phyloP scores from a whole-genome alignment of 805 yeast species.

The Saturnispora serradocipensis region DNA sequence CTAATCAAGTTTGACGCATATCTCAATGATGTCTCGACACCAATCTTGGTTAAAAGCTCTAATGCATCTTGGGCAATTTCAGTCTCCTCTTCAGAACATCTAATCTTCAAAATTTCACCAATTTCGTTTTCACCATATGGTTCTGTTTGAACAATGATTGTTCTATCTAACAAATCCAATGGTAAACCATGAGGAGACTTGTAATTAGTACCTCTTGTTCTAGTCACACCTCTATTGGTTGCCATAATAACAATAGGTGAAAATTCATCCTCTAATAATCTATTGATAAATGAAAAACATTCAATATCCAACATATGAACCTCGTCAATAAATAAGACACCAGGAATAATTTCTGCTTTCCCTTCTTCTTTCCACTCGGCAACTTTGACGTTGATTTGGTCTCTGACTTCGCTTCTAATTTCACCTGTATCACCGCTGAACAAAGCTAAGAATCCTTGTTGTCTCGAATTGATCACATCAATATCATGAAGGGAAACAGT shows the following conservation, averaged over 20 bases:
- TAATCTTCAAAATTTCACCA: slow-evolving; percentile 67
- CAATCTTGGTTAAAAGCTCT: slow-evolving; percentile 62
- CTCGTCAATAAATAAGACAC: slow-evolving; percentile 95
- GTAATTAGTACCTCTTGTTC: slow-evolving; percentile 85
- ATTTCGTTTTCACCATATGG: slow-evolving; percentile 85
- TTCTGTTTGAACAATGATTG: slow-evolving; percentile 83
- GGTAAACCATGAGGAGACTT: slow-evolving; percentile 96
- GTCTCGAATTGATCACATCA: slow-evolving; percentile 93
- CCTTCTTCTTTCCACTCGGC: slow-evolving; percentile 98
- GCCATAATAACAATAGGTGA: slow-evolving; percentile 96
- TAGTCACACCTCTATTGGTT: slow-evolving; percentile 88
- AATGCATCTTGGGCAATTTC: slow-evolving; percentile 61
- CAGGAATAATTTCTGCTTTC: slow-evolving; percentile 94
- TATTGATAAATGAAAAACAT: slow-evolving; percentile 86
- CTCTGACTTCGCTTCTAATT: slow-evolving; percentile 82
- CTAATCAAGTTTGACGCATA: slow-evolving; percentile 86
- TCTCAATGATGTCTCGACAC: slow-evolving; percentile 72
- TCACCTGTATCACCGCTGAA: slow-evolving; percentile 87
- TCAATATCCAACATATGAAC: slow-evolving; percentile 98
- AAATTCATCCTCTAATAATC: slow-evolving; percentile 84
- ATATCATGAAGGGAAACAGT: slow-evolving; percentile 94
- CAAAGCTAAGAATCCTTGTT: slow-evolving; percentile 52
- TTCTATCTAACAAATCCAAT: slow-evolving; percentile 84
- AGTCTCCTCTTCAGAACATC: slow-evolving; percentile 71
- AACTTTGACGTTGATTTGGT: slow-evolving; percentile 46